phyloP scores from a whole-genome alignment of 352 stramenopile genomes.

The Stramenopiles sp. region DNA sequence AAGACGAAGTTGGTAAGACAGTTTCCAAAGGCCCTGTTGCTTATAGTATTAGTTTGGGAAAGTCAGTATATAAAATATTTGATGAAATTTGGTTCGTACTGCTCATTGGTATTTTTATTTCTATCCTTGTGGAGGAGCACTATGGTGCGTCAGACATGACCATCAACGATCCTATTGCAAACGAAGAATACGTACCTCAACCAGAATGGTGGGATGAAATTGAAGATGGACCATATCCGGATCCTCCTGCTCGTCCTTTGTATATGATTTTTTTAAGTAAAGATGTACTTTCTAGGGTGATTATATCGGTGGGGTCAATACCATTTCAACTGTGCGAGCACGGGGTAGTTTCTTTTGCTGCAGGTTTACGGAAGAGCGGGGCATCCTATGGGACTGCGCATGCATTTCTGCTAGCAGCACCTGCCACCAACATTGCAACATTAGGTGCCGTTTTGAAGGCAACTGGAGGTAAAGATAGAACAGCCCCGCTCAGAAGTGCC shows the following conservation, averaged over 20 bases:
- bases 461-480: no score
- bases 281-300: slow-evolving; percentile 6
- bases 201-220: no score
- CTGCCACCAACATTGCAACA: slow-evolving; percentile 23
- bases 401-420: slow-evolving; percentile 21
- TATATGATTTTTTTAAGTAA: no score
- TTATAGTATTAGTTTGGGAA: no score
- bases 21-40: no score
- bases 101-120: slow-evolving; percentile 17
- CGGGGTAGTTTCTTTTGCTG: slow-evolving; percentile 19
- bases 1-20: no score
- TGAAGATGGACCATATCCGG: no score
- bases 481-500: no score
- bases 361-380: slow-evolving; percentile 20
- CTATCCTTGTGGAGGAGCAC: slow-evolving; percentile 18
- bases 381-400: slow-evolving; percentile 22
- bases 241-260: no score
- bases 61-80: no score
- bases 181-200: background rate
- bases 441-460: no score
- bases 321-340: slow-evolving; percentile 25
- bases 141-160: slow-evolving; percentile 12
- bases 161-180: slow-evolving; percentile 8
- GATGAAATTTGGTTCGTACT: no score
- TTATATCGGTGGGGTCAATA: slow-evolving; percentile 15